phyloP scores from a whole-genome alignment of 805 yeast species.

The Limtongia smithiae region DNA sequence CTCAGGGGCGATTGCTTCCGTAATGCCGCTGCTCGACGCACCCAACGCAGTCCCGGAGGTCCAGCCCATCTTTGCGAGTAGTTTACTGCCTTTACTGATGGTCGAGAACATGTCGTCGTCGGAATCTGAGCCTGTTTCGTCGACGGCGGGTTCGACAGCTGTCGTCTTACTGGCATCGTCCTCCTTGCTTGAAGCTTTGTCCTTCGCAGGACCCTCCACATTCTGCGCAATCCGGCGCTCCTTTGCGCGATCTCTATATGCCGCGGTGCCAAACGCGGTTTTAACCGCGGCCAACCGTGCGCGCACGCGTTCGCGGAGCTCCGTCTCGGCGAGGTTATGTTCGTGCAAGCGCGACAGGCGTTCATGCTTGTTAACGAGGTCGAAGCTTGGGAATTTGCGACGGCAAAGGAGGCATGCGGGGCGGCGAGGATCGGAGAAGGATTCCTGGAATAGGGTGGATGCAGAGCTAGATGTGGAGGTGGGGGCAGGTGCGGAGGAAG shows the following conservation, averaged over 20 bases:
- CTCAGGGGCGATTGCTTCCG: conserved; percentile 17
- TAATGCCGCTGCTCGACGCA: conserved; percentile 47
- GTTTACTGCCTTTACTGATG: conserved; percentile 52
- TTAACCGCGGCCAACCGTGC: conserved; percentile 2
- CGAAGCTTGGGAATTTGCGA: conserved; percentile 21
- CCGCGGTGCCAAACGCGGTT: neutral
- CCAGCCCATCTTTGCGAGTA: conserved; percentile 88
- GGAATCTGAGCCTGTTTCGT: conserved; percentile 6
- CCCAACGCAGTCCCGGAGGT: conserved; percentile 81
- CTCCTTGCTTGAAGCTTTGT: neutral
- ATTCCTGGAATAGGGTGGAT: conserved; percentile 12
- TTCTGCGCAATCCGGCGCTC: conserved; percentile 24
- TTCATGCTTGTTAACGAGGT: conserved; percentile 24
- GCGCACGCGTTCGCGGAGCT: conserved; percentile 7
- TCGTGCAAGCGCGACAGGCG: conserved; percentile 21
- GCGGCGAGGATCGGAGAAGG: conserved; percentile 18
- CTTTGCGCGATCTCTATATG: conserved; percentile 25
- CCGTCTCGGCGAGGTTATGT: conserved; percentile 4
- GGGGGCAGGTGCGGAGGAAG: neutral
- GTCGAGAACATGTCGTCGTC: conserved; percentile 15
- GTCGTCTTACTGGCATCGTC: neutral
- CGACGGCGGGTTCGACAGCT: neutral
- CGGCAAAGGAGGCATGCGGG: conserved; percentile 25
- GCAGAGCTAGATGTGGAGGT: neutral
- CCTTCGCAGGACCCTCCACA: conserved; percentile 1